These are phyloP conservation scores for Patellifolia procumbens DNA, from an alignment of 179 eudicot species.

Conservation along the genomic window DNA sequence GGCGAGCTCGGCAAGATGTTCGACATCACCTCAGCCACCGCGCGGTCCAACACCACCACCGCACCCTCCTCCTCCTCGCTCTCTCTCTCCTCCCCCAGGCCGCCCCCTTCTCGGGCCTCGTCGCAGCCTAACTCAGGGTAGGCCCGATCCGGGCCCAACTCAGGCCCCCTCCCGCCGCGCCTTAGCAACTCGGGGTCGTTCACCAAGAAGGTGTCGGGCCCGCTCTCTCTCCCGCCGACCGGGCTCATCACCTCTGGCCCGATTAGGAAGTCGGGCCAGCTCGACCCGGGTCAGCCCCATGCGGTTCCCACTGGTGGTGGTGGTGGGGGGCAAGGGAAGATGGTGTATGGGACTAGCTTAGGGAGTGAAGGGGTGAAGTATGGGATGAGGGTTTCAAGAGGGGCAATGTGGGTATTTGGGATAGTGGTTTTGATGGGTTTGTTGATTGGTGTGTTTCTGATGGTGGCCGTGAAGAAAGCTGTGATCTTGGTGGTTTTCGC, in stretches of 20 bases:
- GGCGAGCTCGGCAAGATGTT: slow-evolving; percentile 88
- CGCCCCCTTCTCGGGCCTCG: slow-evolving; percentile 18
- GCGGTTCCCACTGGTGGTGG: slow-evolving; percentile 15
- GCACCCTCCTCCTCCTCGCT: slow-evolving; percentile 37
- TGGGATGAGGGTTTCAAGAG: slow-evolving; percentile 54
- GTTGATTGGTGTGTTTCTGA: slow-evolving; percentile 66
- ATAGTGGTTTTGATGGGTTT: slow-evolving; percentile 71
- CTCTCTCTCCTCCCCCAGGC: slow-evolving; percentile 25
- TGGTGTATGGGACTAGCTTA: slow-evolving; percentile 67
- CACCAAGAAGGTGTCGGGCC: slow-evolving; percentile 54
- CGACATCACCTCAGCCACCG: no score
- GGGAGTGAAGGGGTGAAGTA: slow-evolving; percentile 43
- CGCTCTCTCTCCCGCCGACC: slow-evolving; percentile 64
- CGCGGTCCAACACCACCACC: no score
- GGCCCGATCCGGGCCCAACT: slow-evolving; percentile 65
- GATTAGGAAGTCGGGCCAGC: slow-evolving; percentile 52
- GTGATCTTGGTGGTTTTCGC: slow-evolving; percentile 57
- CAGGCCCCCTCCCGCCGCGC: slow-evolving; percentile 31
- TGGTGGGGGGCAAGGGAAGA: slow-evolving; percentile 32
- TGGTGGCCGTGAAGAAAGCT: slow-evolving; percentile 73
- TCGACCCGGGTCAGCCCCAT: slow-evolving; percentile 18
- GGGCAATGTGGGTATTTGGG: slow-evolving; percentile 67
- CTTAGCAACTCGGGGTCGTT: slow-evolving; percentile 51
- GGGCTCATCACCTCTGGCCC: slow-evolving; percentile 87
- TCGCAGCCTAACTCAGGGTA: slow-evolving; percentile 68